phyloP scores from a whole-genome alignment of 495 filamentous ascomycete genomes.

The Hyphodiscus hymeniophilus region DNA sequence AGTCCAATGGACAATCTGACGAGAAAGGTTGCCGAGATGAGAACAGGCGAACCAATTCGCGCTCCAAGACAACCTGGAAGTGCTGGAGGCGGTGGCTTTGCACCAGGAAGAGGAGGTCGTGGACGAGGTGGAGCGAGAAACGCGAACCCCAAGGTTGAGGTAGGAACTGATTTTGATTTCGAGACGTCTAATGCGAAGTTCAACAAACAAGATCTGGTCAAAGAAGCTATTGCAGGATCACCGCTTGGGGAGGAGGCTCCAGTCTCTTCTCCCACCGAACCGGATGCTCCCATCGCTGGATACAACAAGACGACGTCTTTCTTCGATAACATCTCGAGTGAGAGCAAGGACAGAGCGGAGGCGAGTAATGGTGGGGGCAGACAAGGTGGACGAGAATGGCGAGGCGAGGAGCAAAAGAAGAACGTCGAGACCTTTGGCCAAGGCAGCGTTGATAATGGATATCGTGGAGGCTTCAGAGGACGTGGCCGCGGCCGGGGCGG shows the following conservation, averaged over 20 bases:
- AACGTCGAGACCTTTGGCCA: conserved; percentile 99
- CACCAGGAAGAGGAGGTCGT: conserved; percentile 50
- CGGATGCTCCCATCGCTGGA: conserved; percentile 32
- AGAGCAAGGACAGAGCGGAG: conserved; percentile 84
- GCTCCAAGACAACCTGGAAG: conserved; percentile 35
- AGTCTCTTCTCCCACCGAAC: conserved; percentile 31
- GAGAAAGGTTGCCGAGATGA: conserved; percentile 82
- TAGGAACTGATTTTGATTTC: conserved; percentile 89
- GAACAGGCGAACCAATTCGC: conserved; percentile 46
- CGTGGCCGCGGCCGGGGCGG: conserved; percentile 54
- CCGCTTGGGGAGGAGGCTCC: conserved; percentile 50
- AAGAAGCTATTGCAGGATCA: conserved; percentile 79
- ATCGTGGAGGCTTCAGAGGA: conserved; percentile 62
- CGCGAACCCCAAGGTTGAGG: conserved; percentile 63
- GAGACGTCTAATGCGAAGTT: conserved; percentile 90
- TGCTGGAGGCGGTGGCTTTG: conserved; percentile 33
- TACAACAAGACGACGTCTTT: conserved; percentile 87
- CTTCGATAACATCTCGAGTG: conserved; percentile 96
- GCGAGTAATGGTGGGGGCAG: conserved; percentile 46
- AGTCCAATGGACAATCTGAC: conserved; percentile 66
- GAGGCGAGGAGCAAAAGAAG: conserved; percentile 84
- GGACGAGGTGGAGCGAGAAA: conserved; percentile 44
- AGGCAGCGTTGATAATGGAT: conserved; percentile 83
- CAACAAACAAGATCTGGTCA: conserved; percentile 92
- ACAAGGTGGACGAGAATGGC: conserved; percentile 80